phyloP scores from a whole-genome alignment of 495 filamentous ascomycete species.

The Pyronema domesticum region DNA sequence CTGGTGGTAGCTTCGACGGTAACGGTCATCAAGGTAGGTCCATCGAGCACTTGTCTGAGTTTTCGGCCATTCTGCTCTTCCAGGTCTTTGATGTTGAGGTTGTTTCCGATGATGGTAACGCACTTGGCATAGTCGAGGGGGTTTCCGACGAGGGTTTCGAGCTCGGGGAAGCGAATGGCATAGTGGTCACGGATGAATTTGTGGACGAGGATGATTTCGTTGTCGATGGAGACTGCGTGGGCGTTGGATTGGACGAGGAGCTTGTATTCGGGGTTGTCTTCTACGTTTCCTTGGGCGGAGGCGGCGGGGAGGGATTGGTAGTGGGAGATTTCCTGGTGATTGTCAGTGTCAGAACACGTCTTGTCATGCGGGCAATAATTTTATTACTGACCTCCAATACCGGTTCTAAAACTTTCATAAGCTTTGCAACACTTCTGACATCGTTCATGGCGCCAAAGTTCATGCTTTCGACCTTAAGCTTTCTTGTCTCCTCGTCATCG shows the following conservation, averaged over 20 bases:
- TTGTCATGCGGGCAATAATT: not conserved
- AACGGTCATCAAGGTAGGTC: conserved; percentile 83
- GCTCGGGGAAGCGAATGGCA: conserved; percentile 78
- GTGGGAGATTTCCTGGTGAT: conserved; percentile 40
- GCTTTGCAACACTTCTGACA: conserved; percentile 50
- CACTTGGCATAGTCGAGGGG: conserved; percentile 92
- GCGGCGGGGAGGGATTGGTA: conserved; percentile 53
- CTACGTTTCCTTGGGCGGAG: conserved; percentile 51
- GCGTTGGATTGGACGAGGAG: conserved; percentile 67
- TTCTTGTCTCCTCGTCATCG: conserved; percentile 50
- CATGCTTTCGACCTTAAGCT: conserved; percentile 64
- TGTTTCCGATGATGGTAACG: conserved; percentile 83
- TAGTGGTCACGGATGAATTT: conserved; percentile 94
- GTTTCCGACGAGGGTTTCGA: conserved; percentile 84
- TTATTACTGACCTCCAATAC: conserved; percentile 52
- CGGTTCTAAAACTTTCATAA: conserved; percentile 62
- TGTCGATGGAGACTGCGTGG: conserved; percentile 73
- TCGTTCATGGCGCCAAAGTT: conserved; percentile 51
- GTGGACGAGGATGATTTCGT: conserved; percentile 81
- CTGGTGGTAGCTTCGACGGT: conserved; percentile 89
- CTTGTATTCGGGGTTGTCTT: conserved; percentile 76
- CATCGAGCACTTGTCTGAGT: conserved; percentile 64
- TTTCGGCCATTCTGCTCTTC: conserved; percentile 42
- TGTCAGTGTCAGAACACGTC: conserved; percentile 26
- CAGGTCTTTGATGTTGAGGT: conserved; percentile 71